Conservation (phyloP, 1,284 basidiomycete genomes). For the Cystobasidiaceae sp. region DNA sequence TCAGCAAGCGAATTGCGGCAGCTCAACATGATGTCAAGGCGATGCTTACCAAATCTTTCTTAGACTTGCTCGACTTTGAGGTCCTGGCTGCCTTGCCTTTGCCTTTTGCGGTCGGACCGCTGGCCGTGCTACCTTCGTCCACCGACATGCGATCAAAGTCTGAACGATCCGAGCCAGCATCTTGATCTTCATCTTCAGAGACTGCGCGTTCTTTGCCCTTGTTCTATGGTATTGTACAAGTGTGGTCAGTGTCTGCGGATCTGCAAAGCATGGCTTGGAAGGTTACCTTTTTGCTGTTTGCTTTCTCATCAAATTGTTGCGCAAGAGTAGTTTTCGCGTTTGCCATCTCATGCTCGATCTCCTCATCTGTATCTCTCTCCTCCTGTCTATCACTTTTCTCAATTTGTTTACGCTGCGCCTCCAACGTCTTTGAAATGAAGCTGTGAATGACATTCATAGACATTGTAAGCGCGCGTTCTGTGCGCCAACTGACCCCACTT, state of each 20-base stretch:
- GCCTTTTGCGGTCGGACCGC: neutral
- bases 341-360: conserved; percentile 35
- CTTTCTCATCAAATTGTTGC: conserved; percentile 38
- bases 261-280: neutral
- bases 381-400: conserved; percentile 37
- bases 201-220: neutral
- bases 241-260: no score
- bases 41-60: conserved; percentile 11
- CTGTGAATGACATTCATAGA: conserved; percentile 14
- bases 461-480: conserved; percentile 55
- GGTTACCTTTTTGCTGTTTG: conserved; percentile 32
- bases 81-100: conserved; percentile 20
- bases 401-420: conserved; percentile 34
- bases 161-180: conserved; percentile 24
- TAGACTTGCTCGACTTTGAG: conserved; percentile 32
- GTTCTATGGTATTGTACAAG: neutral
- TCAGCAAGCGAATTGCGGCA: neutral
- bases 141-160: conserved; percentile 16
- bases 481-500: conserved; percentile 63
- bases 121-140: conserved; percentile 14
- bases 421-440: conserved; percentile 37
- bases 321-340: conserved; percentile 34
- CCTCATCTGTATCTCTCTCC: conserved; percentile 38
- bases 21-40: neutral
- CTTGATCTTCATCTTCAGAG: conserved; percentile 30